Evolutionary conservation across 2,329 filamentous ascomycete genomes (phyloP).

Genomic region (Colletotrichum lentis): DNA sequence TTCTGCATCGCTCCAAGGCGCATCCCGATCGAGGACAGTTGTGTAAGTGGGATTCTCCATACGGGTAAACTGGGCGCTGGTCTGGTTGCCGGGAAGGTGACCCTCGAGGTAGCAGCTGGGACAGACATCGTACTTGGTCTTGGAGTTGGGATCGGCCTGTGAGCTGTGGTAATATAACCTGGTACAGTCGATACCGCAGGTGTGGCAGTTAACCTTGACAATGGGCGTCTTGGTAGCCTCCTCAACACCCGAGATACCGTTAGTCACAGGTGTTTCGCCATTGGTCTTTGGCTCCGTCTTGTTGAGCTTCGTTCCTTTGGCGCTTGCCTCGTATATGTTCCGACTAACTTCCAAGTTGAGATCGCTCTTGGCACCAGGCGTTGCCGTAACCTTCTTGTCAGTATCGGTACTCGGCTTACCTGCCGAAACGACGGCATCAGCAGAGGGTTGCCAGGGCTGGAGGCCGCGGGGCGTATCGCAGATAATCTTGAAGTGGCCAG

Average conservation of each 20-base stretch:
- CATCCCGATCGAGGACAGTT: slow-evolving; percentile 79
- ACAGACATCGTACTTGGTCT: slow-evolving; percentile 86
- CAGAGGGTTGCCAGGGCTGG: slow-evolving; percentile 92
- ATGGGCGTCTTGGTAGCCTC: slow-evolving; percentile 72
- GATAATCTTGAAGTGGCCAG: slow-evolving; percentile 94
- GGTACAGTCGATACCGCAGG: slow-evolving; percentile 89
- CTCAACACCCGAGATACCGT: slow-evolving; percentile 67
- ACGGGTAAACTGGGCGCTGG: slow-evolving; percentile 82
- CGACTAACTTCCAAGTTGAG: slow-evolving; percentile 92
- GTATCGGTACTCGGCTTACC: slow-evolving; percentile 72
- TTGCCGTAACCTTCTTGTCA: slow-evolving; percentile 74
- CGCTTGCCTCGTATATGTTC: slow-evolving; percentile 93
- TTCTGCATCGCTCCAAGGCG: slow-evolving; percentile 91
- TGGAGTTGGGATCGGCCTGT: slow-evolving; percentile 65
- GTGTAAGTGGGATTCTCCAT: slow-evolving; percentile 89
- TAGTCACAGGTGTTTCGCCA: slow-evolving; percentile 73
- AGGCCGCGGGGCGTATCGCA: slow-evolving; percentile 94
- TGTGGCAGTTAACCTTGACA: slow-evolving; percentile 82
- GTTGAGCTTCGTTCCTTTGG: slow-evolving; percentile 76
- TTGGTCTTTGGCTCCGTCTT: slow-evolving; percentile 77
- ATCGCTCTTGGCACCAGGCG: slow-evolving; percentile 75
- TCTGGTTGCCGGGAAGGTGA: slow-evolving; percentile 81
- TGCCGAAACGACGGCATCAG: slow-evolving; percentile 72
- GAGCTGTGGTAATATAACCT: slow-evolving; percentile 68
- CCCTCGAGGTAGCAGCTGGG: slow-evolving; percentile 89